Conservation (phyloP, 176 grass and related monocot species). For the Zea luxurians region DNA sequence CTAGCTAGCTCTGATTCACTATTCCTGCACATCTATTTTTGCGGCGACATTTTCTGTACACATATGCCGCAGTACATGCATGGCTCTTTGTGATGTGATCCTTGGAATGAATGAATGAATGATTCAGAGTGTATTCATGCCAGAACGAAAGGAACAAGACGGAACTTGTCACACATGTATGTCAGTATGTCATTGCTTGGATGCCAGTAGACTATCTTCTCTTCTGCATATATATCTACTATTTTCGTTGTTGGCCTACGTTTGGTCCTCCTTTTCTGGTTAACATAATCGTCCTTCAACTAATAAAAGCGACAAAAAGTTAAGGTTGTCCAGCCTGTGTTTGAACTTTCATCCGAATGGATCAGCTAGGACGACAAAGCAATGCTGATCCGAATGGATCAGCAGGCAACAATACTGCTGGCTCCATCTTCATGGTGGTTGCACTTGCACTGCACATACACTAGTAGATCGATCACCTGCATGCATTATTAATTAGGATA, state of each 20-base stretch:
- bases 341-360: background rate
- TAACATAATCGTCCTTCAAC: background rate
- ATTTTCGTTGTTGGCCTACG: too few species aligned
- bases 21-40: background rate
- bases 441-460: too few species aligned
- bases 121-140: background rate
- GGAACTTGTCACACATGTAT: conserved; percentile 36
- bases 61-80: background rate
- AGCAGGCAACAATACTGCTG: too few species aligned
- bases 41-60: conserved; percentile 8
- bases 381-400: too few species aligned
- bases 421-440: too few species aligned
- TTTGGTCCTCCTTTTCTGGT: background rate
- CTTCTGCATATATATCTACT: too few species aligned
- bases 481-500: too few species aligned
- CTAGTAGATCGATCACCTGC: too few species aligned
- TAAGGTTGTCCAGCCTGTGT: background rate
- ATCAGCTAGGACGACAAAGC: too few species aligned
- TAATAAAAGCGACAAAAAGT: background rate
- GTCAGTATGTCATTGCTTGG: background rate
- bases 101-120: background rate
- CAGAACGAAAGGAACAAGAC: background rate
- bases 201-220: too few species aligned
- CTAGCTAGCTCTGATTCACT: background rate
- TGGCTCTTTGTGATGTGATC: conserved; percentile 5